A percentile compares a stretch with the other conserved stretches of the same genome.
Conservation (phyloP, 805 yeast genomes). For the Lipomyces lipofer region DNA sequence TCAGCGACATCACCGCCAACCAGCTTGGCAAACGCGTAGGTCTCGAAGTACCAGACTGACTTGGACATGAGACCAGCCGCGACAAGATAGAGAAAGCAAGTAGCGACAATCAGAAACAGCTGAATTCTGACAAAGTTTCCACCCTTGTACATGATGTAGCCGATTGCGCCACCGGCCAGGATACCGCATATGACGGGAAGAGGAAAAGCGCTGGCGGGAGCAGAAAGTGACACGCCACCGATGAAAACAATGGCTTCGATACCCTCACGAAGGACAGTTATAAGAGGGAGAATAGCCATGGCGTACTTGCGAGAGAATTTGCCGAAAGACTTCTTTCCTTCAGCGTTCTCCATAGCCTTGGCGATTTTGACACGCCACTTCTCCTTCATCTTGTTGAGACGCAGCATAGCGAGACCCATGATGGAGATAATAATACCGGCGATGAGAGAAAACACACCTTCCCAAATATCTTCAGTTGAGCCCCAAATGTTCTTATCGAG, state of each 20-base stretch:
- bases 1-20: constrained; percentile 97
- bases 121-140: constrained; percentile 84
- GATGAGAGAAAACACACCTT: constrained; percentile 88
- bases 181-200: constrained; percentile 86
- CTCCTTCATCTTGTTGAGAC: constrained; percentile 93
- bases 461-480: constrained; percentile 92
- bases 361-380: constrained; percentile 98
- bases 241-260: constrained; percentile 93
- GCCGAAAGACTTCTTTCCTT: constrained; percentile 43
- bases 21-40: constrained; percentile 57
- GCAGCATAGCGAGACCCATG: constrained; percentile 96
- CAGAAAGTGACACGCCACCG: constrained; percentile 85
- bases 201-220: constrained; percentile 76
- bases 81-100: constrained; percentile 84
- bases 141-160: constrained; percentile 71
- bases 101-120: constrained; percentile 80
- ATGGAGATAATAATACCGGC: constrained; percentile 85
- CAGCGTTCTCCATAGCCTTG: constrained; percentile 56
- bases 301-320: constrained; percentile 70
- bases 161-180: constrained; percentile 72
- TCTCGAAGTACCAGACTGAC: constrained; percentile 88
- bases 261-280: constrained; percentile 94
- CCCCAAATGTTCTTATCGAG: constrained; percentile 83
- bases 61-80: constrained; percentile 91
- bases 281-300: constrained; percentile 84